A percentile compares a stretch with the other conserved stretches of the same genome.
Evolutionary conservation across 1,284 basidiomycete genomes (phyloP).

Genomic region (Fomitiporia mediterranea): DNA sequence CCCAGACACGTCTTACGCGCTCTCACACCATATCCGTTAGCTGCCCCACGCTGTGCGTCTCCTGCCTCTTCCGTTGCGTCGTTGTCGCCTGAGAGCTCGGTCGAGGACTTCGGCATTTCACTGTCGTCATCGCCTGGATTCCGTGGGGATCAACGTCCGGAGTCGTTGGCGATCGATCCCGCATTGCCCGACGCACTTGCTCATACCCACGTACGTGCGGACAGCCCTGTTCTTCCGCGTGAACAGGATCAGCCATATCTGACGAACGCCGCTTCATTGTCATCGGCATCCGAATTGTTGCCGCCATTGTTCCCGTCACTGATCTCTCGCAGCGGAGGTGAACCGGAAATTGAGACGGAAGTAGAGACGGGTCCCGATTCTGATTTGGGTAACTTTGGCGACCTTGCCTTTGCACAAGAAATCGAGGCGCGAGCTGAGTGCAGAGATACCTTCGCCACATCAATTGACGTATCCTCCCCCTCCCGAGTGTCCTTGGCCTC

Average conservation of each 20-base stretch:
- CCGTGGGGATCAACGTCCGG: conserved; percentile 10
- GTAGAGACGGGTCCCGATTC: not conserved
- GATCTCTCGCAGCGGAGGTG: not conserved
- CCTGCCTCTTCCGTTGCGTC: not conserved
- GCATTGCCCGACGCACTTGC: not conserved
- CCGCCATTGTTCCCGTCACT: not conserved
- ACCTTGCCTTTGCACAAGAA: not conserved
- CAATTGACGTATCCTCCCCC: not conserved
- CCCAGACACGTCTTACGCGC: conserved; percentile 8
- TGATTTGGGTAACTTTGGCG: not conserved
- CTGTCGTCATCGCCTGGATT: conserved; percentile 10
- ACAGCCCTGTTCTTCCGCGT: not conserved
- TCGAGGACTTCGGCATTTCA: conserved; percentile 14
- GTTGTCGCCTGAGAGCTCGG: conserved; percentile 11
- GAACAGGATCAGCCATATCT: not conserved
- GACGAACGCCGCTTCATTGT: not conserved
- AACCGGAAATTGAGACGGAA: not conserved
- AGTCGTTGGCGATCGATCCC: conserved; percentile 15
- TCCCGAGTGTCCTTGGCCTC: not conserved
- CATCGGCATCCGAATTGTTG: not conserved
- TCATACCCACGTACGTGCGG: not conserved
- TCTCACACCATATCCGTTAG: not conserved
- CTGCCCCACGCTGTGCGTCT: not conserved
- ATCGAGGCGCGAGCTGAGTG: not conserved
- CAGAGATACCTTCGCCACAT: not conserved